Percentiles rank a stretch among this genome's conserved stretches.
Conservation (phyloP, 2,329 filamentous ascomycete genomes). For the Bipolaris cookei region DNA sequence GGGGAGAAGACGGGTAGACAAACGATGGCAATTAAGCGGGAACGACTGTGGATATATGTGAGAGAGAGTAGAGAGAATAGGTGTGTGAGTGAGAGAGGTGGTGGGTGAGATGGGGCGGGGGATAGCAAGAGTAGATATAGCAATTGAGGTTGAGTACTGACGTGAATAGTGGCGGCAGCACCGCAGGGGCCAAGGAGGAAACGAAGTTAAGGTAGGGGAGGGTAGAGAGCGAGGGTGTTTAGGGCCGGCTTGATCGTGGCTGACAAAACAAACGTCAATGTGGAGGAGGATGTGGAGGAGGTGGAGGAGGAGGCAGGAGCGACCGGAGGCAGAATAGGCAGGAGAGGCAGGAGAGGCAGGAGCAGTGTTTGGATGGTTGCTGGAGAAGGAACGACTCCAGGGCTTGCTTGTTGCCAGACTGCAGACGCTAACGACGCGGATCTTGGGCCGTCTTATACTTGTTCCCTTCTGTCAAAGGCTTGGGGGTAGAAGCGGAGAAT, state of each 20-base stretch:
- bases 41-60: constrained; percentile 30
- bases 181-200: constrained; percentile 26
- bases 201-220: background rate
- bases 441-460: constrained; percentile 47
- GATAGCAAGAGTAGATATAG: constrained; percentile 36
- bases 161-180: constrained; percentile 24
- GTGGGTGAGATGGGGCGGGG: constrained; percentile 2
- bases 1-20: background rate
- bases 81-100: constrained; percentile 8
- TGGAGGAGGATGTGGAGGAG: constrained; percentile 16
- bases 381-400: constrained; percentile 25
- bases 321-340: background rate
- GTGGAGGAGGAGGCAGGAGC: constrained; percentile 3
- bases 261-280: constrained; percentile 45
- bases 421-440: constrained; percentile 39
- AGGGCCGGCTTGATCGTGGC: constrained; percentile 40
- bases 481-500: constrained; percentile 27
- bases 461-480: constrained; percentile 16
- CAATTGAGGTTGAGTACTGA: constrained; percentile 26
- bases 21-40: constrained; percentile 8
- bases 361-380: constrained; percentile 16
- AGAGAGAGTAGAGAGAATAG: constrained; percentile 25
- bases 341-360: constrained; percentile 12
- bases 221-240: constrained; percentile 33
- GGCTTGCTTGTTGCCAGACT: constrained; percentile 31